These are phyloP conservation scores for Ramularia endophylla DNA, from an alignment of 2,329 filamentous ascomycete species.

Conservation along the genomic window DNA sequence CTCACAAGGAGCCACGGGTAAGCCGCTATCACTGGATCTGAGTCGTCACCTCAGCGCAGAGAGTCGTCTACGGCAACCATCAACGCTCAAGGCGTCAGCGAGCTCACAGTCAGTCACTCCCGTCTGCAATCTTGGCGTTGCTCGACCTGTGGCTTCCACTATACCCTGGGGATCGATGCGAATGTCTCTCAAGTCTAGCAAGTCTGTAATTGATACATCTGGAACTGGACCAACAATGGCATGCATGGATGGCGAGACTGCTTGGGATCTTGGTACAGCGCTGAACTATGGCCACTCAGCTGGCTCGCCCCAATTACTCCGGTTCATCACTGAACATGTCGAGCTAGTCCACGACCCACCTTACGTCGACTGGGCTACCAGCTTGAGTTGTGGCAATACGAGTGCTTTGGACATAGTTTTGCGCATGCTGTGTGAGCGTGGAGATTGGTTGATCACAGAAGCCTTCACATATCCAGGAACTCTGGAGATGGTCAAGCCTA, in stretches of 20 bases:
- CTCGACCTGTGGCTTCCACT: constrained; percentile 9
- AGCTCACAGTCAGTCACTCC: constrained; percentile 7
- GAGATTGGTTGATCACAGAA: constrained; percentile 23
- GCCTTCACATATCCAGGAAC: constrained; percentile 26
- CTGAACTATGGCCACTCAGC: constrained; percentile 26
- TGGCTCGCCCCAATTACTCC: constrained; percentile 22
- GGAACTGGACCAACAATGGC: constrained; percentile 1
- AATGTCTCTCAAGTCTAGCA: not conserved
- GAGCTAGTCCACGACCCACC: constrained; percentile 28
- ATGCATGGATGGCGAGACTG: constrained; percentile 10
- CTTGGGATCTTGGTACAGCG: constrained; percentile 21
- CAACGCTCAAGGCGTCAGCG: constrained; percentile 14
- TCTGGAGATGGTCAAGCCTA: constrained; percentile 21
- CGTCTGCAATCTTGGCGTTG: constrained; percentile 13
- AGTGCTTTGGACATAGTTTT: constrained; percentile 29
- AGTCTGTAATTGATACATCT: not conserved
- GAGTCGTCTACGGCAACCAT: constrained; percentile 6
- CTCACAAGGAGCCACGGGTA: not conserved
- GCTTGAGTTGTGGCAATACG: constrained; percentile 27
- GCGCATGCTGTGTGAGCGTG: constrained; percentile 25
- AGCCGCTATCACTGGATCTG: constrained; percentile 5
- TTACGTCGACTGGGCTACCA: constrained; percentile 28
- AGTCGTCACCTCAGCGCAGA: constrained; percentile 11
- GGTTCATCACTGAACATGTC: constrained; percentile 26
- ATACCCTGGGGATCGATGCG: constrained; percentile 14